Evolutionary conservation across 1,284 basidiomycete species (phyloP), one percentile per base, ranked within the genome.

Genomic region (Xanthoconium separans): DNA sequence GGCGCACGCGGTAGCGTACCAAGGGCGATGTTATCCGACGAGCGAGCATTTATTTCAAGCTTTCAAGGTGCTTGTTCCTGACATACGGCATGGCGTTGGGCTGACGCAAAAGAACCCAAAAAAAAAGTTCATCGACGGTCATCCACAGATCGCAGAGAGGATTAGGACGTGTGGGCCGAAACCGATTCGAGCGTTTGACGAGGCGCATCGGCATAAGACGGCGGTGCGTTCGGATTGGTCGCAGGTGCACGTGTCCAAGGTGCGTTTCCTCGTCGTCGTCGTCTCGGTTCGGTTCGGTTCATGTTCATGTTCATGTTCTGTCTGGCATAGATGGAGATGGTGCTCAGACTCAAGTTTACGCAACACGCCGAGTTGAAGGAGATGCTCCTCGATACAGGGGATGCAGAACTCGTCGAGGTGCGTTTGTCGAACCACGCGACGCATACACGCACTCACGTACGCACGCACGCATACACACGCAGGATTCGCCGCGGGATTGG

Each of bases 31-130:
- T 44, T 86, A 84, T 58, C 83, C 83, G 0, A 86, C 84, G 7
- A 83, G 82, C 65, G 83, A 85, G 60, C 83, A 86, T 63, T 74
- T 85, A n/a, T 85, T 85, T 60, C 84, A 85, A 58, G 83, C 84
- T 0, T 81, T 84, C 73, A 85, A 85, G 68, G 84, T 83, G 53
- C 24, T 18, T 24, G 24, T 24, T 24, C 24, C 3, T 6, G 24
- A 3, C 24, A 6, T 24, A 6, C 24, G 24, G 3, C 24, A 6
- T 24, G 24, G 27, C 30, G 6, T 24, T 6, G 24, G 24, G 31
- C 52, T 64, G 51, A 61, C 44, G 31, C 12, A 20, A 29, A 24
- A 7, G 29, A 13, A 31, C n/a, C 12, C 16, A 10, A 47, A 41
- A 24, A 36, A 2, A 22, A 43, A 72, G 70, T 72, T 72, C 44